phyloP scores from a whole-genome alignment of 2,329 filamentous ascomycete genomes.

The Ascochyta lentis region DNA sequence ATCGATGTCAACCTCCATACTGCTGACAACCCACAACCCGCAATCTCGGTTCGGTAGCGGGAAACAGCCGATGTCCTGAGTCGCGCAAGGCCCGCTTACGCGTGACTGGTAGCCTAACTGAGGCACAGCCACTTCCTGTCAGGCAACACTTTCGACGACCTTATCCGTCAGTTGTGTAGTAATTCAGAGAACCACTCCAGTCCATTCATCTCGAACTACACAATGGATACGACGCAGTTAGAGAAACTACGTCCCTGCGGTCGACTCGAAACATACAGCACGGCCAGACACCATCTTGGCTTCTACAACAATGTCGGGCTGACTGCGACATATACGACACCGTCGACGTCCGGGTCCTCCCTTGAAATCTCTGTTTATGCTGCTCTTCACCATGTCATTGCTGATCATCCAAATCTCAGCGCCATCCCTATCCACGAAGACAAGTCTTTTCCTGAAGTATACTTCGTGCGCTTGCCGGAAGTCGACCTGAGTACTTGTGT shows the following conservation, averaged over 20 bases:
- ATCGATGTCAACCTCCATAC: too few species aligned
- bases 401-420: conserved; percentile 52
- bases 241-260: conserved; percentile 35
- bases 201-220: not conserved
- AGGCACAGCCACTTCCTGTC: not conserved
- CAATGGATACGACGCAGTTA: conserved; percentile 6
- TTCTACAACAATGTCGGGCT: conserved; percentile 55
- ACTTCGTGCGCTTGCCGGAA: conserved; percentile 54
- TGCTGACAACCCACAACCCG: not conserved
- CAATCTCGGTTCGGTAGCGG: not conserved
- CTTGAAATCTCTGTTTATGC: conserved; percentile 6
- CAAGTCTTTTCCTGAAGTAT: conserved; percentile 46
- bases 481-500: conserved; percentile 52
- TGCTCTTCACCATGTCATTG: conserved; percentile 48
- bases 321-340: conserved; percentile 38
- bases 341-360: not conserved
- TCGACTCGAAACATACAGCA: conserved; percentile 54
- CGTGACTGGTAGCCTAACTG: not conserved
- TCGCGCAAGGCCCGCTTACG: not conserved
- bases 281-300: conserved; percentile 49
- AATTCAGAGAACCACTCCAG: not conserved
- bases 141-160: not conserved
- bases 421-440: conserved; percentile 52
- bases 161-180: not conserved
- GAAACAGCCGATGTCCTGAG: not conserved